Evolutionary conservation across 371 early-diverging fungal species (phyloP), one percentile per base, ranked within the genome.

Genomic region (Mucor mucedo): DNA sequence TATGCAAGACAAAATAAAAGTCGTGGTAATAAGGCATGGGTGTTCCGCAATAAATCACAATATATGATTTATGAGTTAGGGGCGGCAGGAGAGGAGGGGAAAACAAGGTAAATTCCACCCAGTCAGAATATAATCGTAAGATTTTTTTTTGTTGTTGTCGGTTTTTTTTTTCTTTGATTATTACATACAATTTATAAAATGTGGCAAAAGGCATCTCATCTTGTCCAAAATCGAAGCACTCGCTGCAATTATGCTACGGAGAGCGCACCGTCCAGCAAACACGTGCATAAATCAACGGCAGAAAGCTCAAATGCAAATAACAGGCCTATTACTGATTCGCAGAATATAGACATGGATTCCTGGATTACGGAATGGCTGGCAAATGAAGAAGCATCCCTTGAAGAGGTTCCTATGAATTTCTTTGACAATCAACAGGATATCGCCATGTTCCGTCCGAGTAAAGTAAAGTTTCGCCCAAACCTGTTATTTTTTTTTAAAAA

Each of bases 301-400:
- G 33, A 56, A 30, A 56, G 14, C 30, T 30, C 32, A 44, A 29
- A 11, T 32, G 13, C 32, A 50, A 50, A 33, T 33, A 47, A 47
- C 33, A 50, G 30, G 5, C 4, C 30, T 9, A 29, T 50, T 9
- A 10, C 29, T 5, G 28, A 32, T 41, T 29, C 44, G 2, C 47
- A 47, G 21, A n/a, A 8, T 21, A 58, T 4, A 33, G 55, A 55
- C 21, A 14, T 5, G 16, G n/a, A 29, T 7, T 48, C 3, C 29
- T 5, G 30, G 6, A 67, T 71, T 28, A 55, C 57, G 53, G 62
- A 60, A 28, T 77, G 77, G 77, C 38, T 77, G 35, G 77, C 67
- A 10, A 44, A 68, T 30, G 77, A 77, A 61, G 75, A 77, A 45
- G 73, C 65, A 3, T 56, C 52, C 1, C 44, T 63, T 40, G 49